These are phyloP conservation scores for Cytospora piceicola DNA, from an alignment of 2,329 filamentous ascomycete species.

Conservation along the genomic window DNA sequence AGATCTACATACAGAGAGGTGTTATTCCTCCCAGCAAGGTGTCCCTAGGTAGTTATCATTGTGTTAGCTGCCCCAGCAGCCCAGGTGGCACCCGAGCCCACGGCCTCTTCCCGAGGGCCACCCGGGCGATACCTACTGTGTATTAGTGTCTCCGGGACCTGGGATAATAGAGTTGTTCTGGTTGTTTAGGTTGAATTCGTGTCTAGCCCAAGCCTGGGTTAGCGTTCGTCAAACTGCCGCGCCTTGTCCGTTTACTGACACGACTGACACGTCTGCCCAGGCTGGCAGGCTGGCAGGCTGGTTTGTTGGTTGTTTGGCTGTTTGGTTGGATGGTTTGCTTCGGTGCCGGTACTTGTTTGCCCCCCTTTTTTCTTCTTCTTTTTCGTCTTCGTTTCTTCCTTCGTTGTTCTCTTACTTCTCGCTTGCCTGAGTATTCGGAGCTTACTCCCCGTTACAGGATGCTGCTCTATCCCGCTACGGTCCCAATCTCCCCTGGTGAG, in stretches of 20 bases:
- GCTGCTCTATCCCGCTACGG: not conserved
- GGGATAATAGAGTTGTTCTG: not conserved
- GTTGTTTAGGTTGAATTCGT: not conserved
- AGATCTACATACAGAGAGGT: no score
- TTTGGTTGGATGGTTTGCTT: not conserved
- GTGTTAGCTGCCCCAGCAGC: no score
- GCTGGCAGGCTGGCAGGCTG: no score
- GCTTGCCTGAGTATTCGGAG: no score
- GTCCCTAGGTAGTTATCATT: no score
- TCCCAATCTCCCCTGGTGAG: not conserved
- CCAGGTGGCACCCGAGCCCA: not conserved
- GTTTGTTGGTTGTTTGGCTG: no score
- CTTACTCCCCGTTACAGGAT: no score
- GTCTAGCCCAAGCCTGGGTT: not conserved
- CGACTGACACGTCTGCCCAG: not conserved
- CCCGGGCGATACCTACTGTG: not conserved
- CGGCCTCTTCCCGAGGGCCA: not conserved
- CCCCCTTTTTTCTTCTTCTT: not conserved
- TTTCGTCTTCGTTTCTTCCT: not conserved
- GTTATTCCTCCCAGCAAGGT: no score
- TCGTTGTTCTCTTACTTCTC: not conserved
- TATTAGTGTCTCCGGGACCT: not conserved
- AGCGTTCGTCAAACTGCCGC: not conserved
- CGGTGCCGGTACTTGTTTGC: not conserved
- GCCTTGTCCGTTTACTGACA: not conserved